Percentiles rank a stretch among this genome's conserved stretches.
phyloP scores from a whole-genome alignment of 345 rosid species.

The Isatis tinctoria region DNA sequence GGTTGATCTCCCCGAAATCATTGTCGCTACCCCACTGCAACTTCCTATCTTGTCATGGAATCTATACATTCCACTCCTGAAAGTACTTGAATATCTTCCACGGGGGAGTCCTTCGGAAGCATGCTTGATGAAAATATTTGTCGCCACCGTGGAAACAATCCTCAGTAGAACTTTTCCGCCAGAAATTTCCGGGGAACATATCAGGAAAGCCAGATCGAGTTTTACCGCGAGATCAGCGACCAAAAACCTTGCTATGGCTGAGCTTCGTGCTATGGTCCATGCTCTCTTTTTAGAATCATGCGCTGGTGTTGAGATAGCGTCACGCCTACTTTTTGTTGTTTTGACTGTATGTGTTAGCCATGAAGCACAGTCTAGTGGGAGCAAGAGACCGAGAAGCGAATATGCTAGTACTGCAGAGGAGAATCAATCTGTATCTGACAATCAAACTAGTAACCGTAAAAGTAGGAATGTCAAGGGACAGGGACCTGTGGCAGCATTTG shows the following conservation, averaged over 20 bases:
- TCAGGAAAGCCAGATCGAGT: constrained; percentile 48
- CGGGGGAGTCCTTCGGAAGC: constrained; percentile 99
- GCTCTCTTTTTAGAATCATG: constrained; percentile 88
- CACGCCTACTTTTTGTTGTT: constrained; percentile 90
- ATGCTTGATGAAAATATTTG: constrained; percentile 94
- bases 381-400: constrained; percentile 66
- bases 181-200: constrained; percentile 48
- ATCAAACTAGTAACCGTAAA: constrained; percentile 39
- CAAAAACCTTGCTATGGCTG: constrained; percentile 90
- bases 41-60: constrained; percentile 94
- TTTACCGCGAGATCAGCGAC: constrained; percentile 58
- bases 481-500: constrained; percentile 97
- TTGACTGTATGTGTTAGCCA: constrained; percentile 95
- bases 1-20: constrained; percentile 95
- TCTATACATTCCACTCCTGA: constrained; percentile 91
- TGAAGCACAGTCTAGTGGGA: constrained; percentile 81
- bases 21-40: constrained; percentile 90
- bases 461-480: constrained; percentile 58
- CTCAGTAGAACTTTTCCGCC: constrained; percentile 86
- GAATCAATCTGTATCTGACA: constrained; percentile 33
- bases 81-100: constrained; percentile 96
- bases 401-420: constrained; percentile 41
- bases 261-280: constrained; percentile 97
- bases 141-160: constrained; percentile 91
- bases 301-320: constrained; percentile 88